These are phyloP conservation scores for Claviceps maximensis DNA, from an alignment of 2,329 filamentous ascomycete species.

Conservation along the genomic window DNA sequence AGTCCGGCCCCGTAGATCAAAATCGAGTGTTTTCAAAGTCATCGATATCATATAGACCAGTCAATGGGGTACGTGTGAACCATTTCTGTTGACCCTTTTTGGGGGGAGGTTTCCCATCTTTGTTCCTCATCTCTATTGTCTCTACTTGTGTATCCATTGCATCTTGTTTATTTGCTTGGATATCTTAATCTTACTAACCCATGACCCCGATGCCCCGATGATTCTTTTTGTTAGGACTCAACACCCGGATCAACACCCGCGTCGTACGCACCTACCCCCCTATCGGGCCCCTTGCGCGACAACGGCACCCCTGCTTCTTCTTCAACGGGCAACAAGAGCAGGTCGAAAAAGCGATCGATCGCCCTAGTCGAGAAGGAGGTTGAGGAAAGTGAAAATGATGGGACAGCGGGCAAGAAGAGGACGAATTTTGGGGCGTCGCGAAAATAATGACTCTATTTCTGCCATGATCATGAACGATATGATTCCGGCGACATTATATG, in stretches of 20 bases:
- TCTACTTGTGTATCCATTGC: neutral
- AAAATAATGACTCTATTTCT: constrained; percentile 23
- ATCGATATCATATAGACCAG: constrained; percentile 46
- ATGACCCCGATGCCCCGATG: no score
- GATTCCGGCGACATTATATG: neutral
- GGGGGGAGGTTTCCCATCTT: neutral
- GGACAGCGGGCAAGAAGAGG: constrained; percentile 38
- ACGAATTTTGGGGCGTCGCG: constrained; percentile 44
- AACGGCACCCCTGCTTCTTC: constrained; percentile 42
- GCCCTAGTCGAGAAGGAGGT: constrained; percentile 17
- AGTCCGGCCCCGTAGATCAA: constrained; percentile 51
- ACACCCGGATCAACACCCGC: constrained; percentile 31
- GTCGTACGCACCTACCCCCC: constrained; percentile 39
- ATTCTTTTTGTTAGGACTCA: constrained; percentile 21
- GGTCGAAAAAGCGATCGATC: constrained; percentile 36
- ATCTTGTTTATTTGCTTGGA: neutral
- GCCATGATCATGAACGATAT: neutral
- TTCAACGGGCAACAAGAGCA: constrained; percentile 33
- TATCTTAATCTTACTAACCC: neutral
- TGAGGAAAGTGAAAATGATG: constrained; percentile 48
- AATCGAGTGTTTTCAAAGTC: constrained; percentile 62
- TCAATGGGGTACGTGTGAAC: constrained; percentile 19
- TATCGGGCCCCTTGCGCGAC: constrained; percentile 40
- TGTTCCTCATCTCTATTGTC: neutral
- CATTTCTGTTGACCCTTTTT: neutral